phyloP scores from a whole-genome alignment of 148 eudicot species.

The Spergularia marina region DNA sequence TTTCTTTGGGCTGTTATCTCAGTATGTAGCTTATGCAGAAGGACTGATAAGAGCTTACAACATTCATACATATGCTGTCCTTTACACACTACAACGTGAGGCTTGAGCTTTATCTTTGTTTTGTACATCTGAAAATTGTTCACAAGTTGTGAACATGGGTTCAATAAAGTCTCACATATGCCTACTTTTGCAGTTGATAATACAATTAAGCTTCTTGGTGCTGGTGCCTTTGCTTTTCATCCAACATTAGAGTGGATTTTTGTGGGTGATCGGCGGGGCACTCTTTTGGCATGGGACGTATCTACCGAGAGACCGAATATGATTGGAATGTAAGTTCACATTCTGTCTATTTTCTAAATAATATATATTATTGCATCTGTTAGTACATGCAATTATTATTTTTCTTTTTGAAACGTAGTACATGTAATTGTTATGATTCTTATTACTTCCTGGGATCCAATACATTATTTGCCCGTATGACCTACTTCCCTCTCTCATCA shows the following conservation, averaged over 20 bases:
- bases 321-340: constrained; percentile 84
- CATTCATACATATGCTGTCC: constrained; percentile 91
- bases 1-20: constrained; percentile 27
- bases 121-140: background rate
- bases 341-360: background rate
- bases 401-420: background rate
- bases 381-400: background rate
- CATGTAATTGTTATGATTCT: background rate
- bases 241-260: constrained; percentile 93
- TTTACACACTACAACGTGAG: constrained; percentile 94
- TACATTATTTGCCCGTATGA: no score
- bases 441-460: background rate
- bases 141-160: constrained; percentile 10
- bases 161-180: constrained; percentile 16
- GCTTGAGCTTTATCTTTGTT: constrained; percentile 16
- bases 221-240: constrained; percentile 97
- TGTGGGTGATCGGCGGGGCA: constrained; percentile 91
- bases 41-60: constrained; percentile 95
- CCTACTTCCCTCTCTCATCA: background rate
- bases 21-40: constrained; percentile 98
- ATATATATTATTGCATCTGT: background rate
- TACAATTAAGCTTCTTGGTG: constrained; percentile 90
- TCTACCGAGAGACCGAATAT: constrained; percentile 95
- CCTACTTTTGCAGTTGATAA: constrained; percentile 71
- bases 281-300: constrained; percentile 98